Evolutionary conservation across 768 basidiomycete genomes (phyloP), one percentile per base, ranked within the genome.

Genomic region (Suillus paluster): DNA sequence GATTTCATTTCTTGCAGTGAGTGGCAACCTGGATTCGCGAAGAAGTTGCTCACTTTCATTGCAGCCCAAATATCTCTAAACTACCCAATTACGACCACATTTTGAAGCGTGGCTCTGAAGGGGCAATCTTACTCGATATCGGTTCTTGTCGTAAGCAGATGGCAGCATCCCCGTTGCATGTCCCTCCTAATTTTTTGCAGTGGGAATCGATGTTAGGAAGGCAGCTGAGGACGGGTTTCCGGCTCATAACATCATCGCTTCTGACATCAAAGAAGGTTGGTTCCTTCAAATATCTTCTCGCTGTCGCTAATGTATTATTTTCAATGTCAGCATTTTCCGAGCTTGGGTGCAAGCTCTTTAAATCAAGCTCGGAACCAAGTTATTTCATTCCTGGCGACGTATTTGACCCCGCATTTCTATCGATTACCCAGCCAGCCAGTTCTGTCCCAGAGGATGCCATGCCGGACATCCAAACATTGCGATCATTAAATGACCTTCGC

Each of bases 281-380:
- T 25, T 34, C n/a, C 17, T 14, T 33, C 19, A 8, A 21, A 52
- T 21, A 3, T 39, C 21, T 50, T 17, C 34, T 19, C n/a, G 19
- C 19, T 6, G 21, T 46, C 23, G 15, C 9, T 33, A 19, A 25
- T 36, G 23, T 25, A 41, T 11, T 21, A 38, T 2, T 30, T 50
- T 6, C 15, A 11, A 34, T 39, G 44, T 42, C 56, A 86, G 86
- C 72, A 8, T 88, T 84, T 65, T 87, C 85, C 84, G 76, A 83
- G 3, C 73, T 81, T 2, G 86, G 87, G 1, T 84, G 87, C 65
- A 77, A 83, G 39, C 73, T 88, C 15, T 89, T 87, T 76, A 80
- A 70, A 58, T 78, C 80, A 4, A 84, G 80, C 0, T 78, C 80
- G 0, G 77, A 80, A 42, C 83, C 83, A 1, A 82, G 78, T 0